A percentile compares a stretch with the other conserved stretches of the same genome.
phyloP scores from a whole-genome alignment of 208 protist species.

The Trypanosoma mega region DNA sequence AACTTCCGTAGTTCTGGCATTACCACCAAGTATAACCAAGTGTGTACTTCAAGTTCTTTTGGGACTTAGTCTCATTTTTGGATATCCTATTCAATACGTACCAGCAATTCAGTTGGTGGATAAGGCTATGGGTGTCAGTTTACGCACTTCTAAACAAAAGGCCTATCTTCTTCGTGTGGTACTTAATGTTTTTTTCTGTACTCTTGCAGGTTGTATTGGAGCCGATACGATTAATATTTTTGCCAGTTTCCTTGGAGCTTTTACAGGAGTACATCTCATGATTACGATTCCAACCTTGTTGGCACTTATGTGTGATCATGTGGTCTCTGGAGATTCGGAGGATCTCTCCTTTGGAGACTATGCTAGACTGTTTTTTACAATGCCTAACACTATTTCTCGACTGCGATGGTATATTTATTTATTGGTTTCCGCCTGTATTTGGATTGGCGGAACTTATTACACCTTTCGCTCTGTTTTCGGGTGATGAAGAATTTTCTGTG shows the following conservation, averaged over 20 bases:
- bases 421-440: slow-evolving; percentile 43
- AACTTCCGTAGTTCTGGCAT: slow-evolving; percentile 69
- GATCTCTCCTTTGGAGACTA: slow-evolving; percentile 37
- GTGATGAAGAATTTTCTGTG: background rate
- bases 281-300: slow-evolving; percentile 69
- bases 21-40: slow-evolving; percentile 48
- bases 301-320: slow-evolving; percentile 44
- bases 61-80: slow-evolving; percentile 66
- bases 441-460: slow-evolving; percentile 39
- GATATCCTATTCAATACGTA: slow-evolving; percentile 78
- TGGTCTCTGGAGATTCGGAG: slow-evolving; percentile 30
- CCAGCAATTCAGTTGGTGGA: slow-evolving; percentile 85
- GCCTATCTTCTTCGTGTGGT: slow-evolving; percentile 42
- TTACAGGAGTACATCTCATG: slow-evolving; percentile 81
- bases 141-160: slow-evolving; percentile 26
- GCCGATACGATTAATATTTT: slow-evolving; percentile 73
- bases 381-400: slow-evolving; percentile 32
- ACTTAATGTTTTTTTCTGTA: slow-evolving; percentile 55
- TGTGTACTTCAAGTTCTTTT: slow-evolving; percentile 48
- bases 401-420: slow-evolving; percentile 53
- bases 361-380: slow-evolving; percentile 41
- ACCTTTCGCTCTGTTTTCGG: slow-evolving; percentile 16
- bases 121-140: slow-evolving; percentile 43
- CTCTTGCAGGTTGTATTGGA: slow-evolving; percentile 57
- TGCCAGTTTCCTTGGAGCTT: slow-evolving; percentile 76